phyloP scores from a whole-genome alignment of 352 stramenopile species.

The Phytophthora parvispora region DNA sequence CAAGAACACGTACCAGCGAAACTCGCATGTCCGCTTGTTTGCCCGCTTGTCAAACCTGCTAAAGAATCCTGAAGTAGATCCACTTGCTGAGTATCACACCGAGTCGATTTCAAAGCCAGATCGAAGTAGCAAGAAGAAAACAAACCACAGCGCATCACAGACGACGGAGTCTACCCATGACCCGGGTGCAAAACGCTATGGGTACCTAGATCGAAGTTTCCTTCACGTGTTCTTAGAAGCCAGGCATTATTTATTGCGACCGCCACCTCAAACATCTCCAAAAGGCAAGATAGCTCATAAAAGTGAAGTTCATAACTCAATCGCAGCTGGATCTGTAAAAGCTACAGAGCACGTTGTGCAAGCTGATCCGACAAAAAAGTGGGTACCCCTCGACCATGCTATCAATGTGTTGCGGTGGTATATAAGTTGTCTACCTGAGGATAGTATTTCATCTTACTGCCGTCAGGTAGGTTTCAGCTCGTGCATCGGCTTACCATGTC shows the following conservation, averaged over 20 bases:
- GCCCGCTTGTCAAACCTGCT: conserved; percentile 70
- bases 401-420: conserved; percentile 73
- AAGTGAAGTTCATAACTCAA: background rate
- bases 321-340: background rate
- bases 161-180: conserved; percentile 1
- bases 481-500: background rate
- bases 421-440: conserved; percentile 65
- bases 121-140: conserved; percentile 13
- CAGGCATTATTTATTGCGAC: conserved; percentile 49
- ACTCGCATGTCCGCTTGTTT: conserved; percentile 74
- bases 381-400: conserved; percentile 74
- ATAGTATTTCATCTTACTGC: conserved; percentile 65
- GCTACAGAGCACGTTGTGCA: conserved; percentile 57
- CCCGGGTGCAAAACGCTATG: conserved; percentile 16
- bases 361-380: conserved; percentile 59
- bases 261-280: conserved; percentile 26
- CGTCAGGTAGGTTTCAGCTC: conserved; percentile 48
- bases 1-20: conserved; percentile 59
- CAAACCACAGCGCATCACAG: conserved; percentile 1
- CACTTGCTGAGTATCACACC: background rate
- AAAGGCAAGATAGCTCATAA: conserved; percentile 16
- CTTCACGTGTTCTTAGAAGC: conserved; percentile 75
- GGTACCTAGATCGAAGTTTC: conserved; percentile 68
- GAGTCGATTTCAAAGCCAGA: background rate
- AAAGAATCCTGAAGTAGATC: conserved; percentile 22